Base-by-base conservation (phyloP, 148 eudicot species). In the Linanthus parryae region DNA sequence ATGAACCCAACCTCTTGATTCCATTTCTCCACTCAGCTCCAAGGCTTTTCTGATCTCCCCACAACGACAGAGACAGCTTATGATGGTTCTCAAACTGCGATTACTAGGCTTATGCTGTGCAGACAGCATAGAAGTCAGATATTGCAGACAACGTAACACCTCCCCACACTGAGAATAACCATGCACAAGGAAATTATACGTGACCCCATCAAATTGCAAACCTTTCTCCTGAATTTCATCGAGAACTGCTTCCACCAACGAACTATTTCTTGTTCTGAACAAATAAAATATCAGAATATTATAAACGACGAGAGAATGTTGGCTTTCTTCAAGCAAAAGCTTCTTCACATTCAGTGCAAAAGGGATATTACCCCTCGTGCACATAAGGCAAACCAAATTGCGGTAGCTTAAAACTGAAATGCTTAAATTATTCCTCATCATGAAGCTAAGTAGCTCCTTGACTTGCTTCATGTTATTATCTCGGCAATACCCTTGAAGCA, bases 211-310 rank as follows among this genome's bases (percentile, higher is more conserved):
- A 20, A 69, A 67, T 40, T 78, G 68, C 48, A 63, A 33, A 24
- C 77, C 76, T 44, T 38, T 59, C 48, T 48, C 59, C 27, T 66
- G 63, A 41, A 78, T 34, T 38, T 75, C 82, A 57, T 65, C 66
- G 52, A 82, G 50, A 29, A 79, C 21, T 25, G 54, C 35, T 57
- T 68, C 71, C 33, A 80, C 71, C 54, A 59, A 49, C 27, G 9
- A 17, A 51, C 36, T 49, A 9, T 77, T 61, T 30, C 57, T 56
- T 20, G 59, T 62, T 31, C 48, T 48, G 33, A 78, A 80, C 36
- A 86, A 77, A 50, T 58, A 49, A 63, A 67, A 82, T 38, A 79
- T 74, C 63, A 79, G 42, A 44, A 82, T 77, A 57, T 86, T 86
- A 61, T 67, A 70, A 19, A 70, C 37, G 52, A 66, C 24, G 7